phyloP scores from a whole-genome alignment of 1,284 basidiomycete genomes.

The Pseudozyma sp. region DNA sequence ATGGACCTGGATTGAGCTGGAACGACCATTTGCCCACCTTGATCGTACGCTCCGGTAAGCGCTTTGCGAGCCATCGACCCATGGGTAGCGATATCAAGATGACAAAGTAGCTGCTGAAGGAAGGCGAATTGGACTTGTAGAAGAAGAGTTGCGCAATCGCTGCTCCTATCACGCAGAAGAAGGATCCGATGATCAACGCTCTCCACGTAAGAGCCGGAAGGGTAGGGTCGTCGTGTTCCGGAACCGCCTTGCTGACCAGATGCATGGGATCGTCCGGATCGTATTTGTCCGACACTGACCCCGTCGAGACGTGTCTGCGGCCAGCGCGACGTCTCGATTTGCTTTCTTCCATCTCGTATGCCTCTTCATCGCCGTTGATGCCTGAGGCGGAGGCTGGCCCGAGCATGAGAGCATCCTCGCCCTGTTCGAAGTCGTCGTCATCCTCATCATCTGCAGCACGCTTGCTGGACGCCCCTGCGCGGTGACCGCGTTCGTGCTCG shows the following conservation, averaged over 20 bases:
- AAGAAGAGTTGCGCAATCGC: conserved; percentile 66
- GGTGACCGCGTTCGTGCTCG: conserved; percentile 25
- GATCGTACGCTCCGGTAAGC: conserved; percentile 61
- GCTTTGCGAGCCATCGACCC: conserved; percentile 69
- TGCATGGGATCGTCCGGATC: conserved; percentile 59
- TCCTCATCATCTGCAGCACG: conserved; percentile 14
- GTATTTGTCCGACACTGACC: conserved; percentile 45
- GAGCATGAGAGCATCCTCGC: conserved; percentile 51
- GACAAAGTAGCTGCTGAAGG: conserved; percentile 73
- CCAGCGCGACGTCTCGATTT: conserved; percentile 23
- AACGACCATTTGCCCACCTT: conserved; percentile 61
- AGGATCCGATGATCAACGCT: conserved; percentile 71
- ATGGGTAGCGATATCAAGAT: conserved; percentile 72
- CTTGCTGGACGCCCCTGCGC: conserved; percentile 7
- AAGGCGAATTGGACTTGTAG: conserved; percentile 69
- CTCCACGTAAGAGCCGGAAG: conserved; percentile 73
- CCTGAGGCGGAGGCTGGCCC: conserved; percentile 33
- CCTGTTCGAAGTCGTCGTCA: conserved; percentile 32
- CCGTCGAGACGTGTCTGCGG: conserved; percentile 32
- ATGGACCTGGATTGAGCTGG: conserved; percentile 72
- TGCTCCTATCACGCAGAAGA: conserved; percentile 73
- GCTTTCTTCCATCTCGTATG: conserved; percentile 23
- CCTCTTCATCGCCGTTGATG: conserved; percentile 18
- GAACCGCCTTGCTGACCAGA: conserved; percentile 70
- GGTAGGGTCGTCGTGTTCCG: conserved; percentile 72